phyloP scores from a whole-genome alignment of 495 filamentous ascomycete genomes.

The Parmelia sp. region DNA sequence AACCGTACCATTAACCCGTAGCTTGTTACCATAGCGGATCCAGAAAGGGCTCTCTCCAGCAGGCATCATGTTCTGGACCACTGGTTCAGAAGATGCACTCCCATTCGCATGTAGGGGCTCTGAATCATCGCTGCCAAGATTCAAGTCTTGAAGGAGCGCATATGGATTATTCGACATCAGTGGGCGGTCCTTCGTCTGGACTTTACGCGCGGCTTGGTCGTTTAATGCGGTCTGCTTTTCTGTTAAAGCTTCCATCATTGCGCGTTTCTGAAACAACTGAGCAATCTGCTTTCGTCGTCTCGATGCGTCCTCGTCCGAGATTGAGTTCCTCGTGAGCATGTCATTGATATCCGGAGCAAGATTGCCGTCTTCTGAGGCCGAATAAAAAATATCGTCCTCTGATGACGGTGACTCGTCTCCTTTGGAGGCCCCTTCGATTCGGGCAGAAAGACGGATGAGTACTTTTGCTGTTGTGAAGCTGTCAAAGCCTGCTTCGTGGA shows the following conservation, averaged over 20 bases:
- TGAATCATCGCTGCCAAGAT: not conserved
- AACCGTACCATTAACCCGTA: constrained; percentile 59
- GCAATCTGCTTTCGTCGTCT: not conserved
- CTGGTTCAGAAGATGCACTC: not conserved
- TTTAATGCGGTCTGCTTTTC: not conserved
- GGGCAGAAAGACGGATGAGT: constrained; percentile 54
- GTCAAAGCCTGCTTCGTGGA: constrained; percentile 69
- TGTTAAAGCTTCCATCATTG: not conserved
- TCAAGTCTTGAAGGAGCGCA: not conserved
- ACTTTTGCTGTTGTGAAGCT: constrained; percentile 63
- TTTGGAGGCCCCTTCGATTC: constrained; percentile 35
- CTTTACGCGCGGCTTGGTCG: not conserved
- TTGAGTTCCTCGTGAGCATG: not conserved
- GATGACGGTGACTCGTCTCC: constrained; percentile 20
- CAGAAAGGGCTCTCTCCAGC: constrained; percentile 50
- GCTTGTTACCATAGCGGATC: constrained; percentile 54
- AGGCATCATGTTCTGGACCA: constrained; percentile 39
- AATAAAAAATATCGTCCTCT: constrained; percentile 14
- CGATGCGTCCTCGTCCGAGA: constrained; percentile 2
- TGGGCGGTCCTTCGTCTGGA: not conserved
- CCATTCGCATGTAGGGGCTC: not conserved
- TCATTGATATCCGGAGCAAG: not conserved
- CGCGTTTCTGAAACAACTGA: not conserved
- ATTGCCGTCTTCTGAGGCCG: constrained; percentile 15
- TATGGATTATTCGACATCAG: constrained; percentile 7